Evolutionary conservation across 108 stramenopile species (phyloP).

Genomic region (Nitzschia putrida): DNA sequence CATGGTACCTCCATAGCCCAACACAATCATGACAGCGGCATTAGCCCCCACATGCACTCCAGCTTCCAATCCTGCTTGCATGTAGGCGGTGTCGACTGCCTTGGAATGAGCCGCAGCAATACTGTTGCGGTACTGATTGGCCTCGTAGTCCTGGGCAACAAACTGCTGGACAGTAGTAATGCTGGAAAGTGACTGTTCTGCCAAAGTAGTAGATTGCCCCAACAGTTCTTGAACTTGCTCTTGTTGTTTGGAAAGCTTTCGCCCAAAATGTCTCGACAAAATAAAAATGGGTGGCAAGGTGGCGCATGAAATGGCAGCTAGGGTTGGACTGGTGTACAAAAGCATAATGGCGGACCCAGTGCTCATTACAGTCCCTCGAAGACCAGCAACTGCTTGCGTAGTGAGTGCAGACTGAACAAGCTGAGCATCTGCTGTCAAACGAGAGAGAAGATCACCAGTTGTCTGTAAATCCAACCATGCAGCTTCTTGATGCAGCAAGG

Average conservation of each 20-base stretch:
- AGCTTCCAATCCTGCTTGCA: constrained; percentile 74
- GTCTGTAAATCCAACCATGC: constrained; percentile 70
- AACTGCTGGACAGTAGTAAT: constrained; percentile 78
- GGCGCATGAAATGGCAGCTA: constrained; percentile 69
- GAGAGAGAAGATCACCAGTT: constrained; percentile 81
- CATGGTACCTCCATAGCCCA: constrained; percentile 80
- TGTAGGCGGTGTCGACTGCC: constrained; percentile 64
- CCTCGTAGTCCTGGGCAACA: constrained; percentile 66
- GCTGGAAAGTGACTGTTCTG: constrained; percentile 70
- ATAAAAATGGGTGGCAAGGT: constrained; percentile 81
- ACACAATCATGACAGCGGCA: constrained; percentile 71
- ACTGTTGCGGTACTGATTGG: constrained; percentile 51
- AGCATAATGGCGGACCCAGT: constrained; percentile 64
- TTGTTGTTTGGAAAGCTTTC: constrained; percentile 55
- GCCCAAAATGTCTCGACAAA: constrained; percentile 55
- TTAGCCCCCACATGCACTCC: constrained; percentile 72
- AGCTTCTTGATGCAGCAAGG: constrained; percentile 70
- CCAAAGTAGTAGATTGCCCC: constrained; percentile 62
- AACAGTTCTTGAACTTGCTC: constrained; percentile 63
- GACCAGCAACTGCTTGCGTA: constrained; percentile 67
- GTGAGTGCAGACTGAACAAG: constrained; percentile 77
- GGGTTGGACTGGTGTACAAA: constrained; percentile 70
- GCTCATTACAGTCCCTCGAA: constrained; percentile 69
- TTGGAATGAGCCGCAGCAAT: constrained; percentile 61
- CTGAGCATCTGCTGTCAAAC: constrained; percentile 74